Evolutionary conservation across 129 eudicot species (phyloP).

Genomic region (Logfia minima): DNA sequence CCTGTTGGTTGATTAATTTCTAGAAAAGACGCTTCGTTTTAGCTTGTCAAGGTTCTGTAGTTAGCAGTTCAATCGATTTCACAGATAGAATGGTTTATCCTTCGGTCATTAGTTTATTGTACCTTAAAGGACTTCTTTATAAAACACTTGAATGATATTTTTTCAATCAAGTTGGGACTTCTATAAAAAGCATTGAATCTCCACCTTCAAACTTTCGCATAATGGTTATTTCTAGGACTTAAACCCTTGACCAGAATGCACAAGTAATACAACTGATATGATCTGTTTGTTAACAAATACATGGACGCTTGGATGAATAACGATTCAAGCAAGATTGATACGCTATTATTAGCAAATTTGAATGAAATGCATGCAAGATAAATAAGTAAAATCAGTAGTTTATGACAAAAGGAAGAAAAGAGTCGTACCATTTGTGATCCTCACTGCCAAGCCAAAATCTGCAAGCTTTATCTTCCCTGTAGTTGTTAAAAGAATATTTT

Average conservation of each 20-base stretch:
- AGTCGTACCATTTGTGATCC: conserved; percentile 51
- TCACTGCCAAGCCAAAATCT: conserved; percentile 83
- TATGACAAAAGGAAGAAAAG: neutral
- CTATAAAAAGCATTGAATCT: too few species aligned
- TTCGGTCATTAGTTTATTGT: too few species aligned
- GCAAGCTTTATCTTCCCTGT: conserved; percentile 73
- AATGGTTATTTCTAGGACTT: neutral
- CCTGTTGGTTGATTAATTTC: too few species aligned
- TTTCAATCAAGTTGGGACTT: too few species aligned
- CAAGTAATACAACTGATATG: neutral
- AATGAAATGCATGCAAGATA: neutral
- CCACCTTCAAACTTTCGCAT: neutral
- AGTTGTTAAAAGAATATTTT: conserved; percentile 54
- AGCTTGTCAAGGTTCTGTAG: too few species aligned
- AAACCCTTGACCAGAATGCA: neutral
- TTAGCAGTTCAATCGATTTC: too few species aligned
- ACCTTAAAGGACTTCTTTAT: too few species aligned
- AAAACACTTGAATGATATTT: too few species aligned
- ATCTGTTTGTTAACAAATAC: neutral
- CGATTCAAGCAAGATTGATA: neutral
- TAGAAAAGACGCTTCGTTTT: too few species aligned
- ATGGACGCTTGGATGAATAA: neutral
- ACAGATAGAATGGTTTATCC: too few species aligned
- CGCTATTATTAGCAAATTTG: neutral
- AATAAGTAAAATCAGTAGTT: neutral